Conservation (phyloP, 257 asterid species). For the Solanum etuberosum region DNA sequence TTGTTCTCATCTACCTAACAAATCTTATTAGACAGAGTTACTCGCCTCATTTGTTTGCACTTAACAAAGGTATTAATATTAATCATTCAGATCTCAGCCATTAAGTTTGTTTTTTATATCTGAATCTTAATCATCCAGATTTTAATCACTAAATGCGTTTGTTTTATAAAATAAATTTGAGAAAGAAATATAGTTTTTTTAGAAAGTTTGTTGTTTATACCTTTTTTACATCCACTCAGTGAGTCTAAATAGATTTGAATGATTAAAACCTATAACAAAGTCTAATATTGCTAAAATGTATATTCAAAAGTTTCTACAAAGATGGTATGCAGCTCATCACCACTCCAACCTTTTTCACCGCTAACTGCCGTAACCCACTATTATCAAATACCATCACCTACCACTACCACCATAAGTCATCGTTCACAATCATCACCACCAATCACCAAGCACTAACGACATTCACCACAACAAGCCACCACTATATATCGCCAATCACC, state of each 20-base stretch:
- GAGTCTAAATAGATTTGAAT: background rate
- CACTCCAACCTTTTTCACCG: background rate
- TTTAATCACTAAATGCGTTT: background rate
- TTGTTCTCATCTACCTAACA: background rate
- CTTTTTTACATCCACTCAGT: background rate
- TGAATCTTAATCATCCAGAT: background rate
- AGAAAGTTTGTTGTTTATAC: too few relatives aligned
- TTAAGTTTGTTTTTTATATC: background rate
- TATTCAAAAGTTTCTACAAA: background rate
- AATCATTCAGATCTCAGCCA: background rate
- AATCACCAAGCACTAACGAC: background rate
- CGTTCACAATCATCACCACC: background rate
- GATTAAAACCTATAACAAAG: background rate
- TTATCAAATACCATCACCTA: background rate
- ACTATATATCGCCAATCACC: background rate
- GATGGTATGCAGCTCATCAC: background rate
- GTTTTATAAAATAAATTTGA: background rate
- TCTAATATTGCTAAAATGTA: background rate
- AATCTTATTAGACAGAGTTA: background rate
- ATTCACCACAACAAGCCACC: background rate
- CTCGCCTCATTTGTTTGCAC: background rate
- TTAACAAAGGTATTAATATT: too few relatives aligned
- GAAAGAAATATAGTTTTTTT: too few relatives aligned
- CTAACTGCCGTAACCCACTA: background rate
- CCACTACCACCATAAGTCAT: background rate